A percentile compares a stretch with the other conserved stretches of the same genome.
Evolutionary conservation across 176 grass and related monocot species (phyloP).

Genomic region (Pontederia crassipes): DNA sequence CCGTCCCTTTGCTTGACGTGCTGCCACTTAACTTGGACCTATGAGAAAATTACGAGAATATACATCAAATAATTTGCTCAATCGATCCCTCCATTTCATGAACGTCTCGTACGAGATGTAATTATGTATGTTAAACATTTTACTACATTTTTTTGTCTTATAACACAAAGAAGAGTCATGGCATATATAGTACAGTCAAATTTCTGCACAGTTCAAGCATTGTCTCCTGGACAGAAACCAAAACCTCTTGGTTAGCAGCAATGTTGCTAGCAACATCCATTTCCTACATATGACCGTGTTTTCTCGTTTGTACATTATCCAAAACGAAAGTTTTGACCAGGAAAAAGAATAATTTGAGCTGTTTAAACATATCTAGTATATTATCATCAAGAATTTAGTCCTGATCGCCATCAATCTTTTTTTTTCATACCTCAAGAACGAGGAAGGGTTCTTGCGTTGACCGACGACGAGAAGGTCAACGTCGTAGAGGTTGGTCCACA

Average conservation of each 20-base stretch:
- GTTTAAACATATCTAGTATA: too few species aligned
- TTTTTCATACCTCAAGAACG: constrained; percentile 47
- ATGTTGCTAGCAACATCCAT: too few species aligned
- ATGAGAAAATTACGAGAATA: neutral
- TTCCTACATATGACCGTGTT: too few species aligned
- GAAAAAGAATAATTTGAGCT: too few species aligned
- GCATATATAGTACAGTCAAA: too few species aligned
- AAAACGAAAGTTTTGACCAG: neutral
- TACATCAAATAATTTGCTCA: neutral
- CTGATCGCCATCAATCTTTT: too few species aligned
- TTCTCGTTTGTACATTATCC: neutral
- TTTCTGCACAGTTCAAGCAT: too few species aligned
- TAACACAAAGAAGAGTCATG: too few species aligned
- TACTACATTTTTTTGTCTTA: too few species aligned
- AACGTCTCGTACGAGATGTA: too few species aligned
- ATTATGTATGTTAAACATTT: neutral
- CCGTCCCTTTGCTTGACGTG: constrained; percentile 36
- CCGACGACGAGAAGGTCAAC: constrained; percentile 73
- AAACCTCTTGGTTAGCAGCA: too few species aligned
- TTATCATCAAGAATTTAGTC: too few species aligned
- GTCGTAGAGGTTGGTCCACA: constrained; percentile 33
- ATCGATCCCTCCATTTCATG: neutral
- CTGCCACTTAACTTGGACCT: constrained; percentile 29
- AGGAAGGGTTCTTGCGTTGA: constrained; percentile 28
- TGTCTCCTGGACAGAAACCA: neutral